Evolutionary conservation across 1,284 basidiomycete genomes (phyloP).

Genomic region (Leucoagaricus sp.): DNA sequence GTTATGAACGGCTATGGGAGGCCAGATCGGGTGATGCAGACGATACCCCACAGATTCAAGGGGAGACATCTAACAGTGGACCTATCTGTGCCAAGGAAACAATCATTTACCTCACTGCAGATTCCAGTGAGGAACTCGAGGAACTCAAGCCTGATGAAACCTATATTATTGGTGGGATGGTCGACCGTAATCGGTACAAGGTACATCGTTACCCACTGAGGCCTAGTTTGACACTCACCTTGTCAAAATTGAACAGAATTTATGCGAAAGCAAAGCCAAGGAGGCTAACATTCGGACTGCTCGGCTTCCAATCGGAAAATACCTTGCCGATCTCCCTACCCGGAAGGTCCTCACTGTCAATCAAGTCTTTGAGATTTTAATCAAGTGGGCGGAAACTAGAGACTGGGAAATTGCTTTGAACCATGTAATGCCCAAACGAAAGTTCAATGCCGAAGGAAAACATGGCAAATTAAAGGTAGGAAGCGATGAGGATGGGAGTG

Average conservation of each 20-base stretch:
- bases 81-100: conserved; percentile 24
- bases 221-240: conserved; percentile 15
- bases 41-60: conserved; percentile 1
- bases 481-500: conserved; percentile 1
- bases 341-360: conserved; percentile 98
- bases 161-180: conserved; percentile 96
- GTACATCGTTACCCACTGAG: conserved; percentile 37
- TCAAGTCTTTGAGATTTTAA: conserved; percentile 92
- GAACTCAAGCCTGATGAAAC: conserved; percentile 83
- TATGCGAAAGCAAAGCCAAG: conserved; percentile 89
- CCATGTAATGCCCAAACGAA: conserved; percentile 86
- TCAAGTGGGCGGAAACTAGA: conserved; percentile 83
- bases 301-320: conserved; percentile 90
- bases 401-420: conserved; percentile 86
- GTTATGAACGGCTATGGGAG: conserved; percentile 71
- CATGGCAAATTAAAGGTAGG: conserved; percentile 14
- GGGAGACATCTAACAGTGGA: not conserved
- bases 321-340: conserved; percentile 79
- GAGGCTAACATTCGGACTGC: conserved; percentile 79
- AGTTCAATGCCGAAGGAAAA: conserved; percentile 59
- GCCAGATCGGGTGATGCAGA: conserved; percentile 15
- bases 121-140: conserved; percentile 83
- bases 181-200: conserved; percentile 97
- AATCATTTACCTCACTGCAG: conserved; percentile 94
- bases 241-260: conserved; percentile 64